A percentile compares a stretch with the other conserved stretches of the same genome.
These are phyloP conservation scores for Suillus fuscotomentosus DNA, from an alignment of 768 basidiomycete species.

Conservation along the genomic window DNA sequence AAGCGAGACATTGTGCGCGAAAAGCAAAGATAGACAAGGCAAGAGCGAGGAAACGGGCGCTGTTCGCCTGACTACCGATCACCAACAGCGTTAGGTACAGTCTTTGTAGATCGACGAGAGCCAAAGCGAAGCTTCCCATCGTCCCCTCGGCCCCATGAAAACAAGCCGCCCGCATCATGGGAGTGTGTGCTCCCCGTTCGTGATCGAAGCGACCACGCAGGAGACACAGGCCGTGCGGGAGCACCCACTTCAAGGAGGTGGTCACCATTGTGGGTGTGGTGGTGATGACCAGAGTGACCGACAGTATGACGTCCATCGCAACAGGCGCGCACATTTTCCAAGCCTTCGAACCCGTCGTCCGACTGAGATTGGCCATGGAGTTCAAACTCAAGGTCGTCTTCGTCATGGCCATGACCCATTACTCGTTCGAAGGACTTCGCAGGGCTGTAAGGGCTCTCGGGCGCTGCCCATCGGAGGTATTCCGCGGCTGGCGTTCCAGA, in stretches of 20 bases:
- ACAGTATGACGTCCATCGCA: conserved; percentile 89
- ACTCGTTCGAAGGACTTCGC: conserved; percentile 66
- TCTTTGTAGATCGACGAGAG: conserved; percentile 56
- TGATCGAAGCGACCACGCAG: conserved; percentile 85
- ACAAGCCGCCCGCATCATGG: conserved; percentile 65
- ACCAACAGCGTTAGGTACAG: conserved; percentile 26
- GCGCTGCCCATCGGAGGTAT: conserved; percentile 77
- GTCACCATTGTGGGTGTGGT: conserved; percentile 46
- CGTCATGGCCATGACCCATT: conserved; percentile 36
- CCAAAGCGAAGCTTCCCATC: conserved; percentile 75
- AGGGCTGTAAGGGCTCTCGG: conserved; percentile 78
- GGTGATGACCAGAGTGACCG: conserved; percentile 58
- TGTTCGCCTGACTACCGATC: conserved; percentile 21
- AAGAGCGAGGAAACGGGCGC: background rate
- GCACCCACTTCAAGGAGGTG: conserved; percentile 49
- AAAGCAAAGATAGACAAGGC: background rate
- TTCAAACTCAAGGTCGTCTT: conserved; percentile 79
- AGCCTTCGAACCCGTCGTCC: conserved; percentile 83
- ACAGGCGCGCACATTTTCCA: conserved; percentile 94
- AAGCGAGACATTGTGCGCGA: conserved; percentile 14
- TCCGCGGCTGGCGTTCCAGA: conserved; percentile 91
- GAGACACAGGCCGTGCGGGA: conserved; percentile 64
- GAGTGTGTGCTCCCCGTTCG: conserved; percentile 72
- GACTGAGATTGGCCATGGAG: conserved; percentile 70
- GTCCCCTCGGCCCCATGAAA: conserved; percentile 64